Conservation (phyloP, 805 yeast species). For the Helenozyma baotianmanensis region DNA sequence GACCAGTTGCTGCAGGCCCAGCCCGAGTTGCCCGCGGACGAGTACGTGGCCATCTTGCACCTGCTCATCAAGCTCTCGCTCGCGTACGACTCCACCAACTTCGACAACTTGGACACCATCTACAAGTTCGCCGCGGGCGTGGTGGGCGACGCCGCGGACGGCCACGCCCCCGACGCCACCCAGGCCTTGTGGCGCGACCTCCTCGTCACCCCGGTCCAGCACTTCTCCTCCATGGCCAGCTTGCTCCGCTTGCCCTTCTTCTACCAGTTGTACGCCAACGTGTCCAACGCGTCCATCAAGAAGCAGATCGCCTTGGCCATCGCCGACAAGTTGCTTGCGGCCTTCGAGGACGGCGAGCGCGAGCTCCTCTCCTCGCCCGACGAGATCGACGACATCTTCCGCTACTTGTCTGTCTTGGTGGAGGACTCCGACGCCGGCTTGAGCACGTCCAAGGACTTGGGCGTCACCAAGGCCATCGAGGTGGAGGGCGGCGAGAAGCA, state of each 20-base stretch:
- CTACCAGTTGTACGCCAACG: slow-evolving; percentile 45
- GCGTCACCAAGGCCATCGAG: slow-evolving; percentile 31
- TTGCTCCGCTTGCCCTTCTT: slow-evolving; percentile 47
- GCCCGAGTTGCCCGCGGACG: slow-evolving; percentile 64
- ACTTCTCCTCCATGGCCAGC: slow-evolving; percentile 35
- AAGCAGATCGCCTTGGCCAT: slow-evolving; percentile 58
- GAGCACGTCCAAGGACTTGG: slow-evolving; percentile 37
- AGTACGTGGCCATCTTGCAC: slow-evolving; percentile 59
- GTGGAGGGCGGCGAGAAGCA: slow-evolving; percentile 24
- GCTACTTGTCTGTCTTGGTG: slow-evolving; percentile 53
- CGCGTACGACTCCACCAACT: slow-evolving; percentile 59
- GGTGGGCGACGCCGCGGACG: slow-evolving; percentile 5
- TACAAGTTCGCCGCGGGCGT: slow-evolving; percentile 47
- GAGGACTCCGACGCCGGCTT: slow-evolving; percentile 25
- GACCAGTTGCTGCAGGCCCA: slow-evolving; percentile 49
- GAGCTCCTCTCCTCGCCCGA: slow-evolving; percentile 28
- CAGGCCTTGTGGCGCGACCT: slow-evolving; percentile 40
- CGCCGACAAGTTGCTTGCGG: slow-evolving; percentile 48
- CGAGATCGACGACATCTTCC: slow-evolving; percentile 57
- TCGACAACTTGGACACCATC: slow-evolving; percentile 56
- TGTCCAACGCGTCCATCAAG: slow-evolving; percentile 50
- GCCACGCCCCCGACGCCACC: slow-evolving; percentile 19
- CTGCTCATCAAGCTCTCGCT: slow-evolving; percentile 63
- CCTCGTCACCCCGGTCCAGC: slow-evolving; percentile 45
- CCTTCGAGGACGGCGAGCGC: slow-evolving; percentile 23